phyloP scores from a whole-genome alignment of 2,329 filamentous ascomycete genomes.

The Rhynchosporium graminicola region DNA sequence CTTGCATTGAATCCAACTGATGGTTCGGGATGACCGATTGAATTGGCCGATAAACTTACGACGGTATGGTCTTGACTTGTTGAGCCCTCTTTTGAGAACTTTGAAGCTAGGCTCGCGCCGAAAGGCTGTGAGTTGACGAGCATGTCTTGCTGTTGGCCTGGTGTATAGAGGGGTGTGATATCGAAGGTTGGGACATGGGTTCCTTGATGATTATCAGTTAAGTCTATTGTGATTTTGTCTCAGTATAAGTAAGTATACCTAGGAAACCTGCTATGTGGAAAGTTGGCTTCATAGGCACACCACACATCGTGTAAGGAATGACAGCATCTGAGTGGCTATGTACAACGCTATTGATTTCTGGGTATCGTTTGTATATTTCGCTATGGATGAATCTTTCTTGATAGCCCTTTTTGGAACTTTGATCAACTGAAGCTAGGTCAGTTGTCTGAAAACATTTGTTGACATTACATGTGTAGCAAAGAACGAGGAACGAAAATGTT shows the following conservation, averaged over 20 bases:
- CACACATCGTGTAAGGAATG: conserved; percentile 46
- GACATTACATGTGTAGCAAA: not conserved
- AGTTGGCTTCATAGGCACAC: conserved; percentile 44
- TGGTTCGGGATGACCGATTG: not conserved
- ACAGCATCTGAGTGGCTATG: conserved; percentile 49
- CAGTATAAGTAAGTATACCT: conserved; percentile 30
- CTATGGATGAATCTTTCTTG: conserved; percentile 50
- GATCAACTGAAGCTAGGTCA: conserved; percentile 37
- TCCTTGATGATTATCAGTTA: conserved; percentile 23
- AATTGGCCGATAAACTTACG: not conserved
- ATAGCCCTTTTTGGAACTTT: conserved; percentile 44
- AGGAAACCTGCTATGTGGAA: conserved; percentile 50
- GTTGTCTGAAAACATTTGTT: not conserved
- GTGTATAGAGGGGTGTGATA: conserved; percentile 35
- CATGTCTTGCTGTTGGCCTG: conserved; percentile 41
- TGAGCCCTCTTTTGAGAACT: conserved; percentile 35
- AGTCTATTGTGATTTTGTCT: not conserved
- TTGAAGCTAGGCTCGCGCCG: conserved; percentile 41
- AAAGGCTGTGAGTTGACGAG: conserved; percentile 43
- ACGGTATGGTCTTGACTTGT: conserved; percentile 12
- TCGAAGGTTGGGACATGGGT: conserved; percentile 40
- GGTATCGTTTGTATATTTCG: conserved; percentile 48
- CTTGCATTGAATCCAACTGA: not conserved
- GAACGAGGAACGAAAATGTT: not conserved
- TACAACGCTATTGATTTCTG: conserved; percentile 44